Conservation (phyloP, 805 yeast genomes). For the Wickerhamiella musiphila region DNA sequence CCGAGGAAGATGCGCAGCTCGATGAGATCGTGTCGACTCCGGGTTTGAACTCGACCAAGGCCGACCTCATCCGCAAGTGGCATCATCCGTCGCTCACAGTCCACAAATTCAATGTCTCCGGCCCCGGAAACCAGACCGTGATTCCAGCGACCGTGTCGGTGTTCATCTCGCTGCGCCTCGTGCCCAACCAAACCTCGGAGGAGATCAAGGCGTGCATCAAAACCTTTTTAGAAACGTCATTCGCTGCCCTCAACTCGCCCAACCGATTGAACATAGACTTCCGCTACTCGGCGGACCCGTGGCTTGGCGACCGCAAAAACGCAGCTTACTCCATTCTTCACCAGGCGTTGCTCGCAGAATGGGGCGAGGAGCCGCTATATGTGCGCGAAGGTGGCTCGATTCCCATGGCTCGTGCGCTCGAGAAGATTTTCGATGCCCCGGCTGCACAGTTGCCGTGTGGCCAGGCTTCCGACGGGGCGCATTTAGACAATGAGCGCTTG, state of each 20-base stretch:
- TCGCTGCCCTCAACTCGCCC: slow-evolving; percentile 34
- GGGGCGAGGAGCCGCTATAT: slow-evolving; percentile 63
- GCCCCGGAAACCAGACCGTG: slow-evolving; percentile 78
- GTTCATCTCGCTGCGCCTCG: slow-evolving; percentile 65
- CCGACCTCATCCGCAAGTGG: slow-evolving; percentile 64
- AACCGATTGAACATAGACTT: slow-evolving; percentile 47
- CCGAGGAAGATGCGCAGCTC: slow-evolving; percentile 42
- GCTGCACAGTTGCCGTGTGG: slow-evolving; percentile 97
- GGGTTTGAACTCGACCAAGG: background rate
- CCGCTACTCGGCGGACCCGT: slow-evolving; percentile 81
- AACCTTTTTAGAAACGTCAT: slow-evolving; percentile 30
- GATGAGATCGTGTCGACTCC: slow-evolving; percentile 23
- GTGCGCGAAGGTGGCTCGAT: slow-evolving; percentile 96
- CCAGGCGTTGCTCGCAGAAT: slow-evolving; percentile 43
- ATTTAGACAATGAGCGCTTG: slow-evolving; percentile 70
- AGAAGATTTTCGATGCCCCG: slow-evolving; percentile 63
- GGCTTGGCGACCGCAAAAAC: slow-evolving; percentile 80
- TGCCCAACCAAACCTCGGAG: slow-evolving; percentile 67
- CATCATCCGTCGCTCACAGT: slow-evolving; percentile 75
- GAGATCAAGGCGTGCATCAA: slow-evolving; percentile 36
- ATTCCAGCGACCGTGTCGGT: slow-evolving; percentile 72
- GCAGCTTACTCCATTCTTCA: slow-evolving; percentile 51
- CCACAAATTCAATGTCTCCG: slow-evolving; percentile 71
- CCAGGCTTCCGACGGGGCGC: slow-evolving; percentile 88
- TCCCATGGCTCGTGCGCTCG: slow-evolving; percentile 75